Evolutionary conservation across 1,139 yeast genomes (phyloP), one percentile per base, ranked within the genome.

Genomic region (Candida sp.): DNA sequence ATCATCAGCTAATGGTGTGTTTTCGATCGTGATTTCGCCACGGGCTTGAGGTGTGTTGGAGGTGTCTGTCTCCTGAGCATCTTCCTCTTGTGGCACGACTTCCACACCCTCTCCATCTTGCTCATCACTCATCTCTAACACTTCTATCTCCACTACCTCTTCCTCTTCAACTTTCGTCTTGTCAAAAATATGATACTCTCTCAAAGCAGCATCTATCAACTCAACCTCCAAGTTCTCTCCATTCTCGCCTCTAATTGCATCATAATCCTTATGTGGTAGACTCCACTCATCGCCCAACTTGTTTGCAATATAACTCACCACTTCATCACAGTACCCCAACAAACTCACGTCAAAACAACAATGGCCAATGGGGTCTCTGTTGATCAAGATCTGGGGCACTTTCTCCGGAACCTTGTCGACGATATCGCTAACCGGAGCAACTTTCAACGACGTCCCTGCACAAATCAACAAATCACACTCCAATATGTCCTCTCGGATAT

Each of bases 341-440:
- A 94, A 67, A 32, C 86, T 83, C 25, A 91, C 82, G 66, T 93
- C 98, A 66, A 94, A 94, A 60, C 87, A 90, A 48, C 85, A 78
- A 65, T 90, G 94, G 43, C 76, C 77, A n/a, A 91, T 88, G 0
- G 90, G 86, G 60, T 91, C 96, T 61, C 83, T 84, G 63, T 92
- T 91, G 54, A 94, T 88, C 51, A 91, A 75, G 4, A 94, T 78
- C 66, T 93, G 98, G 0, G 98, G 98, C 1, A 91, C 84, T 33
- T 80, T 68, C 23, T 81, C 81, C 0, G 90, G 87, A 1, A 92
- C 68, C 67, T 83, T 78, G 52, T 90, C 86, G n/a, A 92, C 92
- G 44, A 94, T 90, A 52, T 91, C 93, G 44, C 94, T 88, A n/a
- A 94, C 98, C 0, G 99, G 99, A 0, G 97, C 93, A 31, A 94